Base-by-base conservation (phyloP, 148 eudicot species). In the Gaultheria prostrata region DNA sequence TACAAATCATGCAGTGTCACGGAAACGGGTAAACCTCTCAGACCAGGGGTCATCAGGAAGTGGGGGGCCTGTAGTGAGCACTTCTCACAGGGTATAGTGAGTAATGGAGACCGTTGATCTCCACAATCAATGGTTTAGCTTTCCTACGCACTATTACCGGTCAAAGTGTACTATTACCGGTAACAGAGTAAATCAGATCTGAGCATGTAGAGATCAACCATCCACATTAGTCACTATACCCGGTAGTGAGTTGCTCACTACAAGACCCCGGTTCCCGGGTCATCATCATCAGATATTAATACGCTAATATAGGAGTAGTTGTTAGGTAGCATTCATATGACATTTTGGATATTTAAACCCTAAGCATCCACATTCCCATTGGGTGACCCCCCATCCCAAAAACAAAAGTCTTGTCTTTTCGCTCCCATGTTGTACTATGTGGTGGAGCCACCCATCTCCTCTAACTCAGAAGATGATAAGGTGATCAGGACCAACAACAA, bases 311-410 rank as follows among this genome's bases (percentile, higher is more conserved):
- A 17, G 0, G 8, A 50, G 24, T 56, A 4, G 45, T 70, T 70
- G 74, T 70, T 70, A 71, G 48, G 77, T 48, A 48, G 14, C 79
- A 76, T 48, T 74, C 30, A 74, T 33, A 74, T 11, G 76, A 76
- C 53, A 10, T 48, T 76, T 46, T 49, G 78, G 28, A 45, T 8
- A 9, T 46, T 20, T 2, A 9, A 3, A 4, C 14, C 48, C n/a
- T 20, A 39, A 43, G 26, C 50, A 71, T 7, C 46, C 4, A 15
- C 46, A 71, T 32, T 71, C 51, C 28, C 77, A 74, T 33, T 24
- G 17, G 12, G 56, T 73, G 77, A 39, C 77, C 77, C 49, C 77
- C 77, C 49, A 39, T 73, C 50, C 26, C 21, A 43, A 20, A 73
- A 73, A 14, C 49, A 17, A 43, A 39, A 67, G 35, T 3, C 57